These are phyloP conservation scores for Aspergillus carlsbadensis DNA, from an alignment of 495 filamentous ascomycete species.

Conservation along the genomic window DNA sequence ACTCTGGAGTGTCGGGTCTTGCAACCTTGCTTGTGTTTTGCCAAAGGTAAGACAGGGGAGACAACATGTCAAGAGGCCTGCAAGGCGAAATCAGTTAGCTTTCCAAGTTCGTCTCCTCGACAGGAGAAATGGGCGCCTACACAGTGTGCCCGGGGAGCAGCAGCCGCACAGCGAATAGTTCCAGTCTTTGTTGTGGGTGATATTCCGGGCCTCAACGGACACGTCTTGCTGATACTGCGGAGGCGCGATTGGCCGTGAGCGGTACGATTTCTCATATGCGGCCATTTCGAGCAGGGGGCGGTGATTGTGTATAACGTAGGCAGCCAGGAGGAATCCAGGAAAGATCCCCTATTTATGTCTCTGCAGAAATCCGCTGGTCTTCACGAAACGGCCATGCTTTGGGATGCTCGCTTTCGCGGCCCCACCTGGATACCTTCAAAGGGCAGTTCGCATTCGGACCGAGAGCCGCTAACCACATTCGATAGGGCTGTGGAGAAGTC, in stretches of 20 bases:
- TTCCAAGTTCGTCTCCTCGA: too few species aligned
- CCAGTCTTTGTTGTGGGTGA: conserved; percentile 13
- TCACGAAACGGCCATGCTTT: too few species aligned
- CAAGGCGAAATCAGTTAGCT: too few species aligned
- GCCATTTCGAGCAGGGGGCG: not conserved
- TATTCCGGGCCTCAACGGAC: not conserved
- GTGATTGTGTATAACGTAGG: not conserved
- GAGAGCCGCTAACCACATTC: too few species aligned
- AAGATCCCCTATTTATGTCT: too few species aligned
- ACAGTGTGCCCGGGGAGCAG: conserved; percentile 12
- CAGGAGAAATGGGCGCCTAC: too few species aligned
- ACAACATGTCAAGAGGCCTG: conserved; percentile 42
- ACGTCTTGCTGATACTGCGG: conserved; percentile 1
- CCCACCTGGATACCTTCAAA: not conserved
- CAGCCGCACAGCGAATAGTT: conserved; percentile 18
- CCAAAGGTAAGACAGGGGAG: conserved; percentile 55
- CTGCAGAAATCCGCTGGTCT: too few species aligned
- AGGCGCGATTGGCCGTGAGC: conserved; percentile 5
- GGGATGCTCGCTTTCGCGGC: too few species aligned
- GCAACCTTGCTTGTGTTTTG: conserved; percentile 43
- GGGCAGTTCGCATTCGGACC: not conserved
- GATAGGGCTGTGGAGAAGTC: too few species aligned
- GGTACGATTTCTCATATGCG: conserved; percentile 12
- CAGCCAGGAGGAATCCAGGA: not conserved
- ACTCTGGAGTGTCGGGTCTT: conserved; percentile 38